These are phyloP conservation scores for Corrigiola litoralis DNA, from an alignment of 179 eudicot genomes.

Conservation along the genomic window DNA sequence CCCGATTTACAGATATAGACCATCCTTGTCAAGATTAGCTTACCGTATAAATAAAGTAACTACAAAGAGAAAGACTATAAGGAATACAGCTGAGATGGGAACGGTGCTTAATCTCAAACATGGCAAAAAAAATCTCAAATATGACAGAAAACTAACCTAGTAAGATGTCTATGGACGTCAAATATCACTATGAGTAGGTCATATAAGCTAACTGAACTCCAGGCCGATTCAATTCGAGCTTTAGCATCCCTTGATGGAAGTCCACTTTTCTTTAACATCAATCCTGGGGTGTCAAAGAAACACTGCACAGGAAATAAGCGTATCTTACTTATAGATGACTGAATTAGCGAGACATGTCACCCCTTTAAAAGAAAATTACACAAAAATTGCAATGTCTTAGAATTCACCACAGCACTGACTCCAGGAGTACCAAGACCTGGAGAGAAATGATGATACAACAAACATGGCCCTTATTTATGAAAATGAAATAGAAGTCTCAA, in stretches of 20 bases:
- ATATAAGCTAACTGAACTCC: constrained; percentile 73
- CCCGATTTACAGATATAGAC: too few species aligned
- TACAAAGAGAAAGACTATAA: not conserved
- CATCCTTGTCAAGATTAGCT: not conserved
- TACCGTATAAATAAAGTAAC: not conserved
- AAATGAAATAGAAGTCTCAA: not conserved
- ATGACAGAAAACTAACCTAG: constrained; percentile 43
- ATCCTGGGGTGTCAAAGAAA: constrained; percentile 98
- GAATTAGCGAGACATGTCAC: not conserved
- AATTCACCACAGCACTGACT: not conserved
- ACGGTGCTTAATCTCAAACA: not conserved
- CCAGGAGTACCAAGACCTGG: not conserved
- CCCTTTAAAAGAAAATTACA: not conserved
- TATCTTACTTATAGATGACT: not conserved
- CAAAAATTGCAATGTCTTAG: not conserved
- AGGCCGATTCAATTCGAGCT: constrained; percentile 76
- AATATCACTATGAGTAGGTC: constrained; percentile 86
- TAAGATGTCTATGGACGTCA: constrained; percentile 93
- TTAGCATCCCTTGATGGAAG: constrained; percentile 59
- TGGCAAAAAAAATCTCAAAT: too few species aligned
- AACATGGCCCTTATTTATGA: not conserved
- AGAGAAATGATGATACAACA: not conserved
- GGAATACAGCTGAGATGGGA: not conserved
- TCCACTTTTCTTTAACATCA: constrained; percentile 70
- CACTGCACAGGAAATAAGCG: constrained; percentile 53